Evolutionary conservation across 2,329 filamentous ascomycete genomes (phyloP).

Genomic region (Talaromyces sp.): DNA sequence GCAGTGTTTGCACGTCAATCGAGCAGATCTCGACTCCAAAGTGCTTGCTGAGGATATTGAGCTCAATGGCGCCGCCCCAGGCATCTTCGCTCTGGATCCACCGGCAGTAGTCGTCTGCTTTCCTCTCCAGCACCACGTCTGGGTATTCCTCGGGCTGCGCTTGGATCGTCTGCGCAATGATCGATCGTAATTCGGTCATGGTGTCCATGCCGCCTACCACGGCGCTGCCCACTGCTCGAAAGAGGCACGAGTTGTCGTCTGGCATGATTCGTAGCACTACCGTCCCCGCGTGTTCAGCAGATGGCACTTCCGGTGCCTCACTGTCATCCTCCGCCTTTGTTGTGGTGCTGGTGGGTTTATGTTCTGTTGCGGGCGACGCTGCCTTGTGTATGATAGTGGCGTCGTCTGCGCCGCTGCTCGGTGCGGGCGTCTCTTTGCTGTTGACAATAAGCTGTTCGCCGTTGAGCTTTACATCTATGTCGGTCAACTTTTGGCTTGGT

Average conservation of each 20-base stretch:
- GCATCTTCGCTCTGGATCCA: conserved; percentile 75
- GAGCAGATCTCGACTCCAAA: conserved; percentile 82
- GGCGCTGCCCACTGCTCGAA: conserved; percentile 77
- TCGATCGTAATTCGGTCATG: conserved; percentile 66
- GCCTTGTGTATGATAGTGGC: conserved; percentile 5
- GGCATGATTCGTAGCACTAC: conserved; percentile 86
- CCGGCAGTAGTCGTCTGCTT: conserved; percentile 68
- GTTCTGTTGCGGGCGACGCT: conserved; percentile 4
- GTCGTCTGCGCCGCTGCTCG: neutral
- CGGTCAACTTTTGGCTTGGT: conserved; percentile 43
- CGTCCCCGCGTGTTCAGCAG: conserved; percentile 51
- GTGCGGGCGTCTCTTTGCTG: conserved; percentile 31
- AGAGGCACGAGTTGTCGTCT: conserved; percentile 92
- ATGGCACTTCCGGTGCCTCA: conserved; percentile 57
- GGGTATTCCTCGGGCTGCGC: conserved; percentile 66
- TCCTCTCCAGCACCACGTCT: conserved; percentile 67
- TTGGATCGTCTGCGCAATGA: conserved; percentile 75
- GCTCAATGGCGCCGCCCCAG: conserved; percentile 90
- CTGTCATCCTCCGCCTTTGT: conserved; percentile 30
- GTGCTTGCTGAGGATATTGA: conserved; percentile 75
- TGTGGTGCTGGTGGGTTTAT: neutral
- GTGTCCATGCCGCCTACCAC: conserved; percentile 62
- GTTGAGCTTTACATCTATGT: conserved; percentile 57
- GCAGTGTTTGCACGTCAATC: conserved; percentile 67
- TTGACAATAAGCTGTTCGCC: conserved; percentile 65